These are phyloP conservation scores for Cicer yamashitae DNA, from an alignment of 306 rosid genomes.

Conservation along the genomic window DNA sequence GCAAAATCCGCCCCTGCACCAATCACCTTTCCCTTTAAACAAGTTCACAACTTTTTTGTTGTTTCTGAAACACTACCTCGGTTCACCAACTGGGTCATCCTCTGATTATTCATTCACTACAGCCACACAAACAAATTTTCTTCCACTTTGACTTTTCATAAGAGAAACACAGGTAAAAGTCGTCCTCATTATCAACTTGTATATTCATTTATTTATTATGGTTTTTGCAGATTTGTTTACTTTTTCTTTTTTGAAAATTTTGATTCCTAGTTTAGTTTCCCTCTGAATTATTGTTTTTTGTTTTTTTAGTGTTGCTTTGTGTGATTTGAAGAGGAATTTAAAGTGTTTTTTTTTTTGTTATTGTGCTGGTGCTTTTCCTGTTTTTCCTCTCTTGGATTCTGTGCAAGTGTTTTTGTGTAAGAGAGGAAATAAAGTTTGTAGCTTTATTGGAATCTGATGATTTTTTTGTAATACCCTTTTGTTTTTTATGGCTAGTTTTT, in stretches of 20 bases:
- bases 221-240: neutral
- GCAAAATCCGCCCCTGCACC: no score
- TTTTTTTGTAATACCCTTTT: conserved; percentile 42
- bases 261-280: neutral
- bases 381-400: conserved; percentile 72
- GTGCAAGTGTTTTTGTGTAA: conserved; percentile 48
- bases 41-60: conserved; percentile 46
- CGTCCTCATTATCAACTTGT: conserved; percentile 15
- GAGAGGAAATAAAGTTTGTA: conserved; percentile 46
- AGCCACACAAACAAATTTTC: conserved; percentile 50
- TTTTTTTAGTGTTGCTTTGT: conserved; percentile 46
- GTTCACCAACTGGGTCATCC: conserved; percentile 53
- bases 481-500: conserved; percentile 45
- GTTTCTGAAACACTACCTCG: conserved; percentile 53
- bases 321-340: conserved; percentile 42
- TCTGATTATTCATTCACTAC: conserved; percentile 50
- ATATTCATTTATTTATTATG: neutral
- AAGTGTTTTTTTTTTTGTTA: conserved; percentile 52
- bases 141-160: conserved; percentile 57
- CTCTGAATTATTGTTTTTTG: conserved; percentile 27
- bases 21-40: conserved; percentile 27
- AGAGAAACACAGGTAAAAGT: conserved; percentile 34
- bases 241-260: neutral
- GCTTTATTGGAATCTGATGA: conserved; percentile 69
- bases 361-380: conserved; percentile 58